A percentile compares a stretch with the other conserved stretches of the same genome.
These are phyloP conservation scores for Carallia pectinifolia DNA, from an alignment of 345 rosid species.

Conservation along the genomic window DNA sequence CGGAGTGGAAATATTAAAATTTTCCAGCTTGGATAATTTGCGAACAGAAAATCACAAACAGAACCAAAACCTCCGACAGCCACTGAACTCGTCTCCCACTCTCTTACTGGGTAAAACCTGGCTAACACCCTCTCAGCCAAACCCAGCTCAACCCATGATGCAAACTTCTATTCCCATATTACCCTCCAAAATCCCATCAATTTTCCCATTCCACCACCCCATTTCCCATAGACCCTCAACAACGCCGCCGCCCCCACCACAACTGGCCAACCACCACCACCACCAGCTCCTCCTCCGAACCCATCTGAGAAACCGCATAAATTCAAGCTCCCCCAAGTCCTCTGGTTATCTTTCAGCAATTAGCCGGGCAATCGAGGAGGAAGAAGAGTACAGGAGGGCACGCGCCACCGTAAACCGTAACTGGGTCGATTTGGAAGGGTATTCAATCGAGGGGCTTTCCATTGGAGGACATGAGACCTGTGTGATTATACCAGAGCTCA, in stretches of 20 bases:
- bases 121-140: constrained; percentile 22
- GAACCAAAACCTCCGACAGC: no score
- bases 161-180: constrained; percentile 36
- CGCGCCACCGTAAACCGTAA: constrained; percentile 75
- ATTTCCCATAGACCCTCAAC: not conserved
- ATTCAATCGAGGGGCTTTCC: constrained; percentile 74
- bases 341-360: constrained; percentile 61
- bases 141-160: constrained; percentile 28
- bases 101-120: constrained; percentile 10
- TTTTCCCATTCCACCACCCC: constrained; percentile 37
- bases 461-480: constrained; percentile 91
- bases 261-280: constrained; percentile 8
- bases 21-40: no score
- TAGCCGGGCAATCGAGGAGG: constrained; percentile 73
- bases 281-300: constrained; percentile 27
- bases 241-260: constrained; percentile 7
- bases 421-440: constrained; percentile 73
- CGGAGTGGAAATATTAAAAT: no score
- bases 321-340: constrained; percentile 32
- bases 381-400: constrained; percentile 86
- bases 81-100: no score
- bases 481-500: constrained; percentile 78
- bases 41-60: no score
- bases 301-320: constrained; percentile 20
- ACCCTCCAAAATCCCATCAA: constrained; percentile 36